These are phyloP conservation scores for Cladorrhinum sp. DNA, from an alignment of 2,329 filamentous ascomycete species.

Conservation along the genomic window DNA sequence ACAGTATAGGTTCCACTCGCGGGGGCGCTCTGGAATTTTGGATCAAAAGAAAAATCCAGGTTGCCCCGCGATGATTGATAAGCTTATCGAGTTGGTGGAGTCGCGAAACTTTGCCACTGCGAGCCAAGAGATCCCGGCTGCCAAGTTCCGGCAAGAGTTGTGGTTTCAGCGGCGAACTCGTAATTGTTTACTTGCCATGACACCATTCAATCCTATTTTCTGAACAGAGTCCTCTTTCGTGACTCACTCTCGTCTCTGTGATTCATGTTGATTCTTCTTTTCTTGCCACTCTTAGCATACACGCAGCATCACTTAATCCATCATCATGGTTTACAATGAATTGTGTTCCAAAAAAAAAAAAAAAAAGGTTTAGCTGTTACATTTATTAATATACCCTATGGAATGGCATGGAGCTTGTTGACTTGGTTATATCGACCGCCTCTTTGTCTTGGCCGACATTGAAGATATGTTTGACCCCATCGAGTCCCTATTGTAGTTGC, in stretches of 20 bases:
- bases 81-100: conserved; percentile 21
- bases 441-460: neutral
- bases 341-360: neutral
- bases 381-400: neutral
- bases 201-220: neutral
- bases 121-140: neutral
- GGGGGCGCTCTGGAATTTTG: conserved; percentile 25
- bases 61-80: conserved; percentile 30
- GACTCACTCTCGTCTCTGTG: neutral
- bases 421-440: neutral
- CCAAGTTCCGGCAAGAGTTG: neutral
- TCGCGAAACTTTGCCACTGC: neutral
- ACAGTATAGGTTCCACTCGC: neutral
- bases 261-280: neutral
- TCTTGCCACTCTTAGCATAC: neutral
- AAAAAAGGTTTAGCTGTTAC: too few relatives aligned
- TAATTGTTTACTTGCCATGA: neutral
- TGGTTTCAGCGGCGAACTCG: neutral
- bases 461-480: neutral
- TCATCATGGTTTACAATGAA: neutral
- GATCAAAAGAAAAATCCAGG: conserved; percentile 12
- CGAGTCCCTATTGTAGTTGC: neutral
- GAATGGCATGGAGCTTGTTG: neutral
- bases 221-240: neutral
- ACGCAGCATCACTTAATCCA: neutral